Evolutionary conservation across 352 stramenopile genomes (phyloP).

Genomic region (Globisporangium acanthophoron): DNA sequence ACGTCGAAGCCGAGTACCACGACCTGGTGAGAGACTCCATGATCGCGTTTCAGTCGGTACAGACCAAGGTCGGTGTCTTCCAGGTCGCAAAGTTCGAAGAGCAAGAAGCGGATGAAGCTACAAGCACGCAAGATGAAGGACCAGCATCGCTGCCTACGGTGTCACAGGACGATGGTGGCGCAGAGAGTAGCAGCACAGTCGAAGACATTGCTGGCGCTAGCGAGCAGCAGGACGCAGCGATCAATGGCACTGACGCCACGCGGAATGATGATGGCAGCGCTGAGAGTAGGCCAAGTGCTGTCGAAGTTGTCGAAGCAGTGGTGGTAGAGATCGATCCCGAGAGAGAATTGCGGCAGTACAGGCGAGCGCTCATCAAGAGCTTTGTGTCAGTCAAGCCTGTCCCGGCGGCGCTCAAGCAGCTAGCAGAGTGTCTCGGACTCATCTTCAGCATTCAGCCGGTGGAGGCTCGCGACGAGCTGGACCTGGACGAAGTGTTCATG

Average conservation of each 20-base stretch:
- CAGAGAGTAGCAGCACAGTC: background rate
- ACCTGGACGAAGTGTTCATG: conserved; percentile 69
- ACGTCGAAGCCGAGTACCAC: conserved; percentile 49
- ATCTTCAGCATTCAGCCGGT: conserved; percentile 61
- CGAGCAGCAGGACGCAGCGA: background rate
- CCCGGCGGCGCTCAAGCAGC: conserved; percentile 48
- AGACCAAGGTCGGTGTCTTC: conserved; percentile 21
- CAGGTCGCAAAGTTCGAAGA: conserved; percentile 22
- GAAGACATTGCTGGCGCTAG: background rate
- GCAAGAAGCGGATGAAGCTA: background rate
- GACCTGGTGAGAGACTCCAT: conserved; percentile 35
- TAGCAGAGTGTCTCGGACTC: conserved; percentile 62
- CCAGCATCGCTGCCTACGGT: background rate
- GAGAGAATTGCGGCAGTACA: conserved; percentile 8
- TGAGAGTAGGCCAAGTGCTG: background rate
- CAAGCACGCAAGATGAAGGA: no score
- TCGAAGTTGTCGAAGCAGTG: background rate
- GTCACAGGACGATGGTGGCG: background rate
- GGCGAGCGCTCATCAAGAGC: conserved; percentile 22
- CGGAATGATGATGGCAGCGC: background rate
- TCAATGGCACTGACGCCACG: background rate
- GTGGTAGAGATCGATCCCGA: background rate
- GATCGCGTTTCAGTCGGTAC: conserved; percentile 21
- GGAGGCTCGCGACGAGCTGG: conserved; percentile 50
- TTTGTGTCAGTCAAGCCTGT: conserved; percentile 34